Base-by-base conservation (phyloP, 805 yeast genomes). In the Starmerella floricola region DNA sequence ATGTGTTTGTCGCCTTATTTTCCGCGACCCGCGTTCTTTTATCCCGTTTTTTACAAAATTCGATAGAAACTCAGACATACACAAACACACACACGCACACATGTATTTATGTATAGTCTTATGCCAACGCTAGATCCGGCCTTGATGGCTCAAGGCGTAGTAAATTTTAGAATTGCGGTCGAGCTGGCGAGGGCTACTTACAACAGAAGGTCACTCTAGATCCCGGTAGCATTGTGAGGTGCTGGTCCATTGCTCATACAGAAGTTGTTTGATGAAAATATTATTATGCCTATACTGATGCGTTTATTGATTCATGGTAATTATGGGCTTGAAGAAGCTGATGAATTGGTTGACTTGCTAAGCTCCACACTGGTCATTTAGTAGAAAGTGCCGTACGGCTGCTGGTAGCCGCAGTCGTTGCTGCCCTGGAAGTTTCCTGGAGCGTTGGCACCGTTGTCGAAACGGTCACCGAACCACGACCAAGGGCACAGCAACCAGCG, bases 401-500 rank as follows among this genome's bases (percentile, higher is more conserved):
- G 13, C 28, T 27, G 21, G 34, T 21, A 16, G 39, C 26, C 27
- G 27, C 27, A 15, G 36, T n/a, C n/a, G n/a, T 19, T 17, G 36
- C 28, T 16, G 37, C 33, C 28, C 10, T 12, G 24, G 26, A 15
- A n/a, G 32, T 34, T 8, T 34, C 41, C 10, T 29, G 16, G 12
- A 17, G n/a, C 10, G 34, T 31, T 24, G 8, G 20, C 41, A 16
- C 32, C 33, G 34, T 34, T 34, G 12, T 27, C 38, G 24, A 26
- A 33, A 5, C 34, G 20, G 19, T 31, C 36, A 5, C 27, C 39
- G 30, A 37, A 23, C 34, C 32, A 33, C 3, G 42, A 30, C 48
- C 48, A 44, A 33, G 45, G 48, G 41, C 44, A 40, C 26, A 41
- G 21, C 17, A 41, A 17, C 40, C 37, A 41, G n/a, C 45, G 45